Percentiles rank a stretch among this genome's conserved stretches.
These are phyloP conservation scores for Cryptosporidium ubiquitum DNA, from an alignment of 169 alveolate species.

Conservation along the genomic window DNA sequence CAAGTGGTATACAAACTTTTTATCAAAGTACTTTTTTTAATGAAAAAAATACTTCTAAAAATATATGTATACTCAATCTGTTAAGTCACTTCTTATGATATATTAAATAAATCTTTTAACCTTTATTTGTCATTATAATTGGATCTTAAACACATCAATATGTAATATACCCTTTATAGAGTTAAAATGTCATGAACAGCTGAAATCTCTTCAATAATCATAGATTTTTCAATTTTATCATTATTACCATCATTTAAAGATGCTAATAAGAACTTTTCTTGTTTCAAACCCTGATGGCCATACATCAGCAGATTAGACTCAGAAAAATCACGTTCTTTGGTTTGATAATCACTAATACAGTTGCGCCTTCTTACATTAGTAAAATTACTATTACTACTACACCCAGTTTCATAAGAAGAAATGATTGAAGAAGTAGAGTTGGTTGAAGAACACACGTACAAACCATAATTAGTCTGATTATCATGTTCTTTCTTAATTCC, in stretches of 20 bases:
- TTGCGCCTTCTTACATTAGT: neutral
- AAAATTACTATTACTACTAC: neutral
- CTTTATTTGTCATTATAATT: too few species aligned
- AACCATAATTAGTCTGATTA: neutral
- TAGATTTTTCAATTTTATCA: neutral
- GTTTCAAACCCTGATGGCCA: neutral
- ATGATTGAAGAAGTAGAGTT: conserved; percentile 4
- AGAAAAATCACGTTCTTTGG: neutral
- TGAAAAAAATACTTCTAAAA: too few species aligned
- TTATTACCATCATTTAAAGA: neutral
- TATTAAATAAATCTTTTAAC: neutral
- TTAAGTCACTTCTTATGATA: too few species aligned
- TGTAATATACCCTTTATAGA: neutral
- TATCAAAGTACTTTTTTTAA: too few species aligned
- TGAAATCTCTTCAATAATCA: neutral
- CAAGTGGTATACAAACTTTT: too few species aligned
- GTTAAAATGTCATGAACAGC: conserved; percentile 6
- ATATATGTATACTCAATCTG: too few species aligned
- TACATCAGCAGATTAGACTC: neutral
- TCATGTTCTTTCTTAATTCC: neutral
- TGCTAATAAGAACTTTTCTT: neutral
- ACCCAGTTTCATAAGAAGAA: neutral
- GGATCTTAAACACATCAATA: neutral
- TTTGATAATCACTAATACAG: neutral
- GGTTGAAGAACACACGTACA: neutral